Evolutionary conservation across 2,329 filamentous ascomycete genomes (phyloP), one percentile per base, ranked within the genome.

Genomic region (Cyphellophora europaea): DNA sequence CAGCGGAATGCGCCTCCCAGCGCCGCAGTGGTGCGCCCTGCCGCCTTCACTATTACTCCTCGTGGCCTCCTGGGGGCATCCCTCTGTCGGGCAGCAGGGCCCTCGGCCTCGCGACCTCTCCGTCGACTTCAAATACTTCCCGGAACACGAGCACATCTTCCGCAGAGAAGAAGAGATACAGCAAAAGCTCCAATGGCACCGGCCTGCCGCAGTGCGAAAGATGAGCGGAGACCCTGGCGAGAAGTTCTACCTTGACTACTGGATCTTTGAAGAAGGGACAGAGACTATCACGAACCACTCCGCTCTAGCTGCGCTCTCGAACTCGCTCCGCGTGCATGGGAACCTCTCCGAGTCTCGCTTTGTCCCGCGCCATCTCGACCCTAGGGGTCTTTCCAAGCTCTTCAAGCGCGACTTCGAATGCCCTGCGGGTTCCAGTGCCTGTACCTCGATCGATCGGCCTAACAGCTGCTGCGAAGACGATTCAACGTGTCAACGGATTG

Each of bases 381-480:
- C n/a, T n/a, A n/a, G n/a, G n/a, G n/a, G n/a, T n/a, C 21, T 32
- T n/a, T 13, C 41, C 30, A 30, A 42, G 5, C 41, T 47, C 12
- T 36, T 32, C n/a, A 43, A 45, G 32, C 35, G 74, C 38, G 66
- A 65, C 31, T 80, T 75, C 49, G 52, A 69, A 40, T 79, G 76
- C 50, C 76, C 76, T 0, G 50, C 59, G 5, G 70, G 64, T 12
- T 78, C 73, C 1, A 57, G 50, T 13, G 59, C 61, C 25, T 80
- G 76, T 51, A 58, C 63, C 5, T 64, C 59, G 3, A 75, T 78
- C 44, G 62, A 62, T 11, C 65, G 69, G 13, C 67, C 73, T 2
- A 64, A 75, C 51, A 72, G 69, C 47, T 80, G 76, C 51, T 80
- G 76, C 47, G 56, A 61, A 3, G 58, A 56, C 2, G 63, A 62